Base-by-base conservation (phyloP, 495 filamentous ascomycete genomes). In the Penicillium longicatenatum region DNA sequence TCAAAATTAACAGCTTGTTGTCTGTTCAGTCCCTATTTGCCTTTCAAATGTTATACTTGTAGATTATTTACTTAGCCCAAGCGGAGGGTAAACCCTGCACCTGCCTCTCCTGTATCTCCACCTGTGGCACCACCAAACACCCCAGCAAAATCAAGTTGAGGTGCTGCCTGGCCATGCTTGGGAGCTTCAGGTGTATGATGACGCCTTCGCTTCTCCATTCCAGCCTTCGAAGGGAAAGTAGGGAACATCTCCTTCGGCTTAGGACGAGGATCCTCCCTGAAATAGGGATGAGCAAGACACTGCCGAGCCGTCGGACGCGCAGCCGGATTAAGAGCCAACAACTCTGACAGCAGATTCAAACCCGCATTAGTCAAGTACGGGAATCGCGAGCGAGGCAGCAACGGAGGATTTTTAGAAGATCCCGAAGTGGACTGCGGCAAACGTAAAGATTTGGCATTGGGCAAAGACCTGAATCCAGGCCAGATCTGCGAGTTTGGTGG, bases 181-280 rank as follows among this genome's bases (percentile, higher is more conserved):
- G 94, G 94, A n/a, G 94, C 94, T 65, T 90, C 88, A 2, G 94
- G 94, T 42, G 88, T 96, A 55, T 82, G 86, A 26, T 84, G 71
- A 30, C 83, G 75, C 57, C 91, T 77, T 63, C 92, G 71, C 67
- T 87, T 89, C 81, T 98, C 94, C 81, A 93, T 89, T 1, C 92
- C 91, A 0, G 93, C 94, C 73, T 97, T 97, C 49, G 88, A 92
- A 2, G 94, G 94, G 67, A 97, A 98, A 0, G 90, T 93, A 16
- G 90, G 90, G 62, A 95, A 93, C 87, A 95, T 89, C 61, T 86
- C 89, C 68, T 86, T 87, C 21, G 85, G 84, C 73, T 96, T 96
- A 1, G 91, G 90, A 31, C 86, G 88, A 1, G 94, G 94, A 56
- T 96, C 88, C 76, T 98, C 94, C 19, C 75, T 78, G 72, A 98